These are phyloP conservation scores for Debaryomyces castellii DNA, from an alignment of 805 yeast species.

Conservation along the genomic window DNA sequence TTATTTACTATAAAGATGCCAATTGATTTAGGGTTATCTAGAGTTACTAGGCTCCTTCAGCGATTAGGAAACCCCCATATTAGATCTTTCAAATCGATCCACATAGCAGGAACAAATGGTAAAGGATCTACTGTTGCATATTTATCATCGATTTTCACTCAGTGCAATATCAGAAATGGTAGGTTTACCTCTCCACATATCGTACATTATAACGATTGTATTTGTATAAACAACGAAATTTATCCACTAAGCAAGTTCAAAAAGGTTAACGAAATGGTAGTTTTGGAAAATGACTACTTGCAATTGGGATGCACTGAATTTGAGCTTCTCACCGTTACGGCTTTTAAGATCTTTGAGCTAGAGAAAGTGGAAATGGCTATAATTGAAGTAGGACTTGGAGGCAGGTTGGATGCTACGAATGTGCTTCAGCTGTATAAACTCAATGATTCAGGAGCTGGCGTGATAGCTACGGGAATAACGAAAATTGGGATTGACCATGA, in stretches of 20 bases:
- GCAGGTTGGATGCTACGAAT: constrained; percentile 86
- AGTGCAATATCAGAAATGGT: constrained; percentile 56
- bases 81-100: constrained; percentile 61
- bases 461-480: constrained; percentile 70
- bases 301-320: constrained; percentile 78
- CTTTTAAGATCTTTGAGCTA: constrained; percentile 69
- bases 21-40: constrained; percentile 37
- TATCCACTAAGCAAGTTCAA: constrained; percentile 49
- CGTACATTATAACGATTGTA: constrained; percentile 69
- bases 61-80: constrained; percentile 69
- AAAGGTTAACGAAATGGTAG: constrained; percentile 43
- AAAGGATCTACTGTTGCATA: constrained; percentile 93
- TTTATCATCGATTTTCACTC: constrained; percentile 60
- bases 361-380: constrained; percentile 70
- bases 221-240: constrained; percentile 61
- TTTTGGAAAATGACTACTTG: constrained; percentile 34
- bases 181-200: constrained; percentile 90
- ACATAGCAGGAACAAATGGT: constrained; percentile 95
- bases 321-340: constrained; percentile 82
- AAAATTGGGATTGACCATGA: constrained; percentile 89
- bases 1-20: constrained; percentile 21
- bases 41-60: constrained; percentile 31
- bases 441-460: constrained; percentile 28
- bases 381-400: constrained; percentile 95
- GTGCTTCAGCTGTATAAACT: constrained; percentile 41